These are phyloP conservation scores for Viridothelium virens DNA, from an alignment of 495 filamentous ascomycete species.

Conservation along the genomic window DNA sequence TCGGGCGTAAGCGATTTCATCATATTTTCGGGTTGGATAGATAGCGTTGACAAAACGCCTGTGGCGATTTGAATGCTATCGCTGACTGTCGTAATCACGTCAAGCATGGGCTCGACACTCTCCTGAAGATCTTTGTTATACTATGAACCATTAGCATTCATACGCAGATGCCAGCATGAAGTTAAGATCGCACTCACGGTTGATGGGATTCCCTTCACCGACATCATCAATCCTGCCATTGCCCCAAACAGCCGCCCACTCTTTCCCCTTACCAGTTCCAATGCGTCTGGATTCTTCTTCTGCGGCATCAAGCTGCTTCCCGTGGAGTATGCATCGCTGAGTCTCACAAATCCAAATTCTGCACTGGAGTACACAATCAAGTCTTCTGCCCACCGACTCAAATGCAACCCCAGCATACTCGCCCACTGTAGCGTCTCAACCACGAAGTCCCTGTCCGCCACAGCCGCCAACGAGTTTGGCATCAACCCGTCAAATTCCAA, in stretches of 20 bases:
- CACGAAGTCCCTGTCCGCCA: constrained; percentile 82
- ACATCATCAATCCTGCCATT: constrained; percentile 82
- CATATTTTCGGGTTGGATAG: constrained; percentile 68
- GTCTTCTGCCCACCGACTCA: constrained; percentile 82
- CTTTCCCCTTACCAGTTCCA: constrained; percentile 87
- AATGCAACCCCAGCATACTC: constrained; percentile 73
- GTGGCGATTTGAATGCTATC: constrained; percentile 84
- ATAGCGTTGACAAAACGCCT: constrained; percentile 61
- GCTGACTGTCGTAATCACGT: constrained; percentile 76
- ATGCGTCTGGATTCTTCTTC: constrained; percentile 74
- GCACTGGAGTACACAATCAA: constrained; percentile 77
- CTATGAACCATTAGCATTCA: neutral
- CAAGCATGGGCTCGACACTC: constrained; percentile 77
- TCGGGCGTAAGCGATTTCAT: constrained; percentile 61
- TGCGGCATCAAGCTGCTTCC: constrained; percentile 87
- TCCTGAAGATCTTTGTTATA: constrained; percentile 98
- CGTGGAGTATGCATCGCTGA: constrained; percentile 82
- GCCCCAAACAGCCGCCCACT: constrained; percentile 75
- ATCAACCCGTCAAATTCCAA: constrained; percentile 77
- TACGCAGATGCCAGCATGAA: neutral
- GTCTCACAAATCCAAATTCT: constrained; percentile 74
- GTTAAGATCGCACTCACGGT: constrained; percentile 36
- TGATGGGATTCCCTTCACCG: constrained; percentile 77
- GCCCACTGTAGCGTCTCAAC: constrained; percentile 90
- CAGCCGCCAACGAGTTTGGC: constrained; percentile 76